phyloP scores from a whole-genome alignment of 345 rosid genomes.

The Raphanus raphanistrum region DNA sequence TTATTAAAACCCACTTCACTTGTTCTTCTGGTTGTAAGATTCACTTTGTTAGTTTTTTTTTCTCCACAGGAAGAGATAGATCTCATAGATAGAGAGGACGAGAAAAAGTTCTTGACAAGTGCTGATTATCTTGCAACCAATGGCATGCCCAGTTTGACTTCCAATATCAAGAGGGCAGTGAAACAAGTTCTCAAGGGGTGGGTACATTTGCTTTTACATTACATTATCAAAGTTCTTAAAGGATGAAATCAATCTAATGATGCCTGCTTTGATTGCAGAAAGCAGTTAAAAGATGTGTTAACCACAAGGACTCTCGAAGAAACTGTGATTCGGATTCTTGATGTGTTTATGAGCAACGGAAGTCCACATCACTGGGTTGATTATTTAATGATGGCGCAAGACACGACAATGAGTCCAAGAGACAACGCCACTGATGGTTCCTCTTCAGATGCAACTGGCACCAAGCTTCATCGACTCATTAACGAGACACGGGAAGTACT shows the following conservation, averaged over 20 bases:
- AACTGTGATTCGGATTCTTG: slow-evolving; percentile 64
- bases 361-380: slow-evolving; percentile 79
- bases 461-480: slow-evolving; percentile 78
- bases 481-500: slow-evolving; percentile 73
- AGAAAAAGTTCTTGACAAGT: slow-evolving; percentile 69
- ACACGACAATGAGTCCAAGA: slow-evolving; percentile 34
- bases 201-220: slow-evolving; percentile 43
- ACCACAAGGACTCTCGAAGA: slow-evolving; percentile 50
- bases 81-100: slow-evolving; percentile 73
- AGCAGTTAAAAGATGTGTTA: slow-evolving; percentile 70
- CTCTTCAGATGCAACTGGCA: slow-evolving; percentile 34
- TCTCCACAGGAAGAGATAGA: slow-evolving; percentile 67
- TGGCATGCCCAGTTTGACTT: slow-evolving; percentile 59
- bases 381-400: slow-evolving; percentile 78
- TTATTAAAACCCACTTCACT: too few relatives aligned
- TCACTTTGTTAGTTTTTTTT: neutral
- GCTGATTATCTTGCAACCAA: slow-evolving; percentile 77
- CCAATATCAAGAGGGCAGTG: slow-evolving; percentile 62
- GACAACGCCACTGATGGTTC: slow-evolving; percentile 32
- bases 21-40: too few relatives aligned
- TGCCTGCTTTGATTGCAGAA: slow-evolving; percentile 47
- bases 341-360: slow-evolving; percentile 73
- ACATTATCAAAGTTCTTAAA: slow-evolving; percentile 1
- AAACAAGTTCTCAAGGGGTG: slow-evolving; percentile 82
- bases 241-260: neutral